Percentiles rank a stretch among this genome's conserved stretches.
phyloP scores from a whole-genome alignment of 148 eudicot genomes.

The Linanthus parryae region DNA sequence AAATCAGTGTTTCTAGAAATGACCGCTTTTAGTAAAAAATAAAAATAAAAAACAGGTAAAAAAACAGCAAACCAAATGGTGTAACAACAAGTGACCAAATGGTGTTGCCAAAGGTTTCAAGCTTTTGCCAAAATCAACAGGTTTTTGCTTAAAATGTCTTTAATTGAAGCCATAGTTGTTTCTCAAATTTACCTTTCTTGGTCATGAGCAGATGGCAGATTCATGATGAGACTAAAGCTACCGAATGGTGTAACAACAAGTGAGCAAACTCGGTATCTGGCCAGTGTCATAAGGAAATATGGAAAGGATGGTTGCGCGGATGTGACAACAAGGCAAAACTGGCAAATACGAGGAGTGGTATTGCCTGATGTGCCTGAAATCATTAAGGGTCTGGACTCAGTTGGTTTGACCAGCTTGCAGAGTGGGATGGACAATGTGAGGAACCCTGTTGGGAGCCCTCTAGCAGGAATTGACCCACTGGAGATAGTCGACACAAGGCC shows the following conservation, averaged over 20 bases:
- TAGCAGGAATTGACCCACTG: conserved; percentile 89
- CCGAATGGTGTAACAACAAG: conserved; percentile 98
- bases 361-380: conserved; percentile 87
- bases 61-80: too few species aligned
- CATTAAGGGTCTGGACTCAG: conserved; percentile 62
- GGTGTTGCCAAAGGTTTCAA: too few species aligned
- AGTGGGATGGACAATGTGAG: conserved; percentile 99
- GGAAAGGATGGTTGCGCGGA: conserved; percentile 96
- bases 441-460: conserved; percentile 90
- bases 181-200: not conserved
- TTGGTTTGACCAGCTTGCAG: conserved; percentile 87
- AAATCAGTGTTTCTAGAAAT: too few species aligned
- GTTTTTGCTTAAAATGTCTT: too few species aligned
- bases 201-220: conserved; percentile 77
- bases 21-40: too few species aligned
- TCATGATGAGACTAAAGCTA: conserved; percentile 97
- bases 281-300: conserved; percentile 78
- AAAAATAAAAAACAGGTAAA: too few species aligned
- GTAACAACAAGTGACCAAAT: too few species aligned
- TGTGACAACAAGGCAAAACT: conserved; percentile 92
- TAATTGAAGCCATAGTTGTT: not conserved
- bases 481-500: conserved; percentile 94
- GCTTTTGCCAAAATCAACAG: too few species aligned
- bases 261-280: conserved; percentile 81
- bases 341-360: conserved; percentile 97